Evolutionary conservation across 1,284 basidiomycete species (phyloP), one percentile per base, ranked within the genome.

Genomic region (Inonotus obliquus): DNA sequence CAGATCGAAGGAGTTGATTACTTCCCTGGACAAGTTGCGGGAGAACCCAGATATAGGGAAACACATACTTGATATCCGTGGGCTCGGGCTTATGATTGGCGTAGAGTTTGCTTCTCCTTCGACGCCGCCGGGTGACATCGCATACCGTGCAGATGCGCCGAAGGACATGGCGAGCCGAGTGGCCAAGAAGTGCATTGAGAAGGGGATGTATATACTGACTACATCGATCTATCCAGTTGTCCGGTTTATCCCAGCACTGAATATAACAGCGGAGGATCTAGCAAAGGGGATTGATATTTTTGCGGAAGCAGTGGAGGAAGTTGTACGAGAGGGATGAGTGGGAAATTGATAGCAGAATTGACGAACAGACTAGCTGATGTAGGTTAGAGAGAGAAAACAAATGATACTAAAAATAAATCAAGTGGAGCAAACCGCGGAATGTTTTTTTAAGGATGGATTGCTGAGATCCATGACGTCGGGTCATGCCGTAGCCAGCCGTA

Each of bases 191-290:
- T 94, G 93, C 74, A 78, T 93, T 63, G 90, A 93, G 72, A 88
- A 91, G 73, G 92, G 89, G 45, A 75, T 96, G 79, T 73, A 95
- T 64, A 83, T 94, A 45, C 75, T 93, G 65, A 92, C 90, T 23
- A 92, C 90, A 35, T 90, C 87, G 63, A 78, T 89, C 32, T 92
- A 89, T 70, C 88, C 92, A 71, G 87, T 89, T 11, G 75, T 94
- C 63, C 76, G 92, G 70, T 94, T 95, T 75, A 90, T 90, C 69
- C 89, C 89, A 9, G 78, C 89, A 54, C 72, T 91, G 65, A 85
- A 85, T 68, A 80, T 90, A 69, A 78, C 80, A 44, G 71, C 83
- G 73, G 79, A 78, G 67, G 85, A 91, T 69, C 77, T 90, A 72
- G 76, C 71, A 60, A 79, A 80, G 70, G 89, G 85, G 1, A 77